Conservation (phyloP, 2,329 filamentous ascomycete genomes). For the Fusarium beomiforme region DNA sequence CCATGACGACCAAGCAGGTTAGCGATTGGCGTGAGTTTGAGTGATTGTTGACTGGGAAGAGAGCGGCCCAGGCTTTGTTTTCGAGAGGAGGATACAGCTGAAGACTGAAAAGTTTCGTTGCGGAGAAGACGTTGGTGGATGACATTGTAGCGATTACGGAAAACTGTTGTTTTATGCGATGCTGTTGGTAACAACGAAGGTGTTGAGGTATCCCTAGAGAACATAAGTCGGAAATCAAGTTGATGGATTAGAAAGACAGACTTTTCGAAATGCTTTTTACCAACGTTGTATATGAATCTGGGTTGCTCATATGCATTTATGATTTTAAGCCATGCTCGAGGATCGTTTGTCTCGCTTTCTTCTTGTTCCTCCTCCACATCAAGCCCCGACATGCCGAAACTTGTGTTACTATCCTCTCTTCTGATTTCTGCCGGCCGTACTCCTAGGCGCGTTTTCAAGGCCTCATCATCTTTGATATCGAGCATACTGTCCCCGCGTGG, state of each 20-base stretch:
- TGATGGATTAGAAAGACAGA: constrained; percentile 45
- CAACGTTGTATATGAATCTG: constrained; percentile 76
- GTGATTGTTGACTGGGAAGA: constrained; percentile 72
- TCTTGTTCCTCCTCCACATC: constrained; percentile 64
- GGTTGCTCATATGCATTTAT: constrained; percentile 89
- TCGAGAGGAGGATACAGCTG: constrained; percentile 73
- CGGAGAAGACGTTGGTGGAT: constrained; percentile 91
- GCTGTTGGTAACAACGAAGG: constrained; percentile 79
- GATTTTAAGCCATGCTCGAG: constrained; percentile 84
- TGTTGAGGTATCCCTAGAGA: constrained; percentile 65
- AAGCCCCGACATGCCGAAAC: constrained; percentile 68
- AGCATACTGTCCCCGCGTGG: constrained; percentile 69
- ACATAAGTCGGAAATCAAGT: constrained; percentile 28
- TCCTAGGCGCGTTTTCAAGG: constrained; percentile 65
- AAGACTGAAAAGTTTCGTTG: constrained; percentile 91
- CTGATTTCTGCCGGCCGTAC: constrained; percentile 56
- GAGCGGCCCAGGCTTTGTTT: constrained; percentile 65
- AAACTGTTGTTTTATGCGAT: constrained; percentile 83
- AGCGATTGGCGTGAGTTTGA: constrained; percentile 89
- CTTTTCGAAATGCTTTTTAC: constrained; percentile 92
- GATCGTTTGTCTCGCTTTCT: constrained; percentile 71
- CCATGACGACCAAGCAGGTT: constrained; percentile 82
- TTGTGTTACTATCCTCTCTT: constrained; percentile 72
- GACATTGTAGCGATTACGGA: constrained; percentile 90
- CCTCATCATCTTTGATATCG: constrained; percentile 63